A percentile compares a stretch with the other conserved stretches of the same genome.
phyloP scores from a whole-genome alignment of 805 yeast genomes.

The Lachancea sp. region DNA sequence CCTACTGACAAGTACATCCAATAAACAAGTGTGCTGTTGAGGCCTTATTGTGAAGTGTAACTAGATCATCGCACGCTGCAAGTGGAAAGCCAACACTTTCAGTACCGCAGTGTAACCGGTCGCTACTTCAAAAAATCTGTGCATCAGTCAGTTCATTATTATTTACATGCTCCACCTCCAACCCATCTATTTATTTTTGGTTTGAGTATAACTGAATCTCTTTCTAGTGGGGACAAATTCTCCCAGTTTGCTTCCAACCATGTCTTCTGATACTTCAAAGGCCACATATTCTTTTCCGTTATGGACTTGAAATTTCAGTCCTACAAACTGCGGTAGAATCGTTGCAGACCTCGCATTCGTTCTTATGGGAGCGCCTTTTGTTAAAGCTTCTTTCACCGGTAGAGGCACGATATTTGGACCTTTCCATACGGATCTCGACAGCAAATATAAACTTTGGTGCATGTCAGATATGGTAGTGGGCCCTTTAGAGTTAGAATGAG shows the following conservation, averaged over 20 bases:
- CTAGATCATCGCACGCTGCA: too few species aligned
- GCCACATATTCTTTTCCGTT: constrained; percentile 93
- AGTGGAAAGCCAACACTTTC: too few species aligned
- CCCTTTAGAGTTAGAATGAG: neutral
- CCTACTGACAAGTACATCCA: too few species aligned
- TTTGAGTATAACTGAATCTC: constrained; percentile 73
- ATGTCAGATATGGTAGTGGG: neutral
- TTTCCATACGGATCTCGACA: constrained; percentile 56
- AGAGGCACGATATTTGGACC: constrained; percentile 93
- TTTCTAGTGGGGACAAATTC: constrained; percentile 94
- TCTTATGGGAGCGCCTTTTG: constrained; percentile 77
- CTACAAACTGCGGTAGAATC: constrained; percentile 91
- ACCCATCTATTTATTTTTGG: constrained; percentile 45
- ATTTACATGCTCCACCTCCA: constrained; percentile 1
- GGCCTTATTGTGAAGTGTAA: too few species aligned
- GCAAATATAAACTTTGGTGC: constrained; percentile 28
- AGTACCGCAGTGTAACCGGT: too few species aligned
- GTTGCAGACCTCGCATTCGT: constrained; percentile 97
- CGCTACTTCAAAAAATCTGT: neutral
- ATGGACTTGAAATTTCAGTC: constrained; percentile 88
- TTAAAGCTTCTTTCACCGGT: constrained; percentile 81
- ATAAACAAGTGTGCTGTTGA: too few species aligned
- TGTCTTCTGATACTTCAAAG: constrained; percentile 79
- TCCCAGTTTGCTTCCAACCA: constrained; percentile 95
- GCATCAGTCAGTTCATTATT: neutral